Conservation (phyloP, 257 asterid genomes). For the Agastache rugosa region DNA sequence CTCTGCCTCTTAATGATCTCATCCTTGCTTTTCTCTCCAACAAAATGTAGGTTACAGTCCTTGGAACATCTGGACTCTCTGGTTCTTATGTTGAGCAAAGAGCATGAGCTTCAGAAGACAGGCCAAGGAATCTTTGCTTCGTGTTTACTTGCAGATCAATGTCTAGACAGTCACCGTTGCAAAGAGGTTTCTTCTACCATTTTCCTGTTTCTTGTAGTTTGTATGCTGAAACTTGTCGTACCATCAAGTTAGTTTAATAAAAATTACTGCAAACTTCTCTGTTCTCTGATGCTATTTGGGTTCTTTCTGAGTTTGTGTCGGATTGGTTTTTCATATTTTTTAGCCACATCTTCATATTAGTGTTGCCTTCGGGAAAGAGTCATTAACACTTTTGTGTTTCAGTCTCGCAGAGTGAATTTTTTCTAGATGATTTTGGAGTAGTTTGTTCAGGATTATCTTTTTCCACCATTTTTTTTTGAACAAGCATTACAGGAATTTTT, state of each 20-base stretch:
- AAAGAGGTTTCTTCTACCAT: slow-evolving; percentile 31
- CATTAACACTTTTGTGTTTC: neutral
- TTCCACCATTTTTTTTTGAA: too few species aligned
- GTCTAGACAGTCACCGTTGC: slow-evolving; percentile 14
- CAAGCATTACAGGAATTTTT: too few species aligned
- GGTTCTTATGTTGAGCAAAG: slow-evolving; percentile 98
- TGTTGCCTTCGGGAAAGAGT: slow-evolving; percentile 22
- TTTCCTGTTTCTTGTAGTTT: slow-evolving; percentile 37
- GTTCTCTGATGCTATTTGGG: slow-evolving; percentile 24
- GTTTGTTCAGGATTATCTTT: neutral
- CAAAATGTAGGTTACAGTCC: slow-evolving; percentile 77
- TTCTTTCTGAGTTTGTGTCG: slow-evolving; percentile 10
- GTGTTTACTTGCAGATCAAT: slow-evolving; percentile 34
- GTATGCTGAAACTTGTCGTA: slow-evolving; percentile 33
- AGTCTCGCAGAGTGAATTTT: neutral
- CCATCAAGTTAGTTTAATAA: slow-evolving; percentile 35
- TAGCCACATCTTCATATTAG: neutral
- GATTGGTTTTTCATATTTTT: neutral
- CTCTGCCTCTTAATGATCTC: slow-evolving; percentile 23
- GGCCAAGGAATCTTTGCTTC: slow-evolving; percentile 21
- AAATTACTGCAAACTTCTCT: slow-evolving; percentile 29
- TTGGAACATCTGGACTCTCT: slow-evolving; percentile 95
- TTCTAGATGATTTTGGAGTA: neutral
- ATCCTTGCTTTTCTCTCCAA: neutral
- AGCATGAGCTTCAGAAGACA: slow-evolving; percentile 48